A percentile compares a stretch with the other conserved stretches of the same genome.
Conservation (phyloP, 1,284 basidiomycete species). For the Austropuccinia psidii region DNA sequence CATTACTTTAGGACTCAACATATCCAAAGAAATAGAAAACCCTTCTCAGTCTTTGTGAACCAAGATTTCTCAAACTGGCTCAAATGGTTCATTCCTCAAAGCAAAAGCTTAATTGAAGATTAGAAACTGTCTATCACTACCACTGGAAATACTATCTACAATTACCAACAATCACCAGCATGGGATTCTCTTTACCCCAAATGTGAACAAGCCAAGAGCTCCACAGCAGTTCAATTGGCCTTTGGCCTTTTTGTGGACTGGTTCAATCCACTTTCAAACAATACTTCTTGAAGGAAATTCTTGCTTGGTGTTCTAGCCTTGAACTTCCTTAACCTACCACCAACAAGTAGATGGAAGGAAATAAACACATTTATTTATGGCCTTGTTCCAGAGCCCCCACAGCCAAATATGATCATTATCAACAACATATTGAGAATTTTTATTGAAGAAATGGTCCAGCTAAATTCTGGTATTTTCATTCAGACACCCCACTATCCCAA, state of each 20-base stretch:
- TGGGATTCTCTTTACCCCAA: too few species aligned
- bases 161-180: too few species aligned
- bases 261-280: conserved; percentile 6
- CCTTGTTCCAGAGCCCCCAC: background rate
- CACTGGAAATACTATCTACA: too few species aligned
- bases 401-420: background rate
- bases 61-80: too few species aligned
- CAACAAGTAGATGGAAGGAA: background rate
- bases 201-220: too few species aligned
- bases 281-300: background rate
- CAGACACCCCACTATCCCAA: background rate
- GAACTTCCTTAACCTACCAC: conserved; percentile 5
- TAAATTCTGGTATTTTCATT: background rate
- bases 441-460: background rate
- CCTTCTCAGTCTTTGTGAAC: too few species aligned
- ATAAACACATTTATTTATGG: background rate
- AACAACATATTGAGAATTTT: background rate
- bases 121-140: too few species aligned
- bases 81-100: too few species aligned
- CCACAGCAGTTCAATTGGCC: too few species aligned
- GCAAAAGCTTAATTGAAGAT: too few species aligned
- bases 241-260: conserved; percentile 5
- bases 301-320: conserved; percentile 1
- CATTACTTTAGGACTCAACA: too few species aligned
- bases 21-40: too few species aligned